These are phyloP conservation scores for Blepharisma undulans DNA, from an alignment of 169 alveolate genomes.

Conservation along the genomic window DNA sequence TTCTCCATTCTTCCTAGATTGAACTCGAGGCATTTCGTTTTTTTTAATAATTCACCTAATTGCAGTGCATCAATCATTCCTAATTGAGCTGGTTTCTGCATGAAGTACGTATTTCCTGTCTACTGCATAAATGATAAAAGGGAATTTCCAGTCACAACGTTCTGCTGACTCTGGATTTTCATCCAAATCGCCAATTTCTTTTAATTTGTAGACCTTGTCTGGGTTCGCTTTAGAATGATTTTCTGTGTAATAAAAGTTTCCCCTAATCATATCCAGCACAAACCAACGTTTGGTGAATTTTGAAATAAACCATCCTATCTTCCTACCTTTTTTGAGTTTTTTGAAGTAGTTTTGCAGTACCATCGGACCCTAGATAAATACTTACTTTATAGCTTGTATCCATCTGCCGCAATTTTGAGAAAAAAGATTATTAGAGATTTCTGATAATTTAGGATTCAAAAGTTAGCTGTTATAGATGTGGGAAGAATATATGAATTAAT, in stretches of 20 bases:
- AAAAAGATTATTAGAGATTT: neutral
- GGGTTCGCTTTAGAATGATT: neutral
- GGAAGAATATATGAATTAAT: no score
- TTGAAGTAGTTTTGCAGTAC: neutral
- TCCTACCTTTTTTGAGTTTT: neutral
- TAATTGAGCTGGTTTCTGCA: neutral
- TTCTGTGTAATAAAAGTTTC: neutral
- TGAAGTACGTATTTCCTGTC: slow-evolving; percentile 1
- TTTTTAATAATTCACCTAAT: neutral
- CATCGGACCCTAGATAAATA: neutral
- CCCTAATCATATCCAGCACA: neutral
- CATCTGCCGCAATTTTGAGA: neutral
- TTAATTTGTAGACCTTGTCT: neutral
- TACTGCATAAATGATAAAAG: neutral
- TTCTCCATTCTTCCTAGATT: neutral
- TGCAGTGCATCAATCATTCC: slow-evolving; percentile 11
- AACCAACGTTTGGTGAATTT: slow-evolving; percentile 24
- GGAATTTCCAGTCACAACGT: neutral
- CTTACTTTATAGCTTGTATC: neutral
- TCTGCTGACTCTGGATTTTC: neutral
- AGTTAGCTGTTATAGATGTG: neutral
- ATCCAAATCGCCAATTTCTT: neutral
- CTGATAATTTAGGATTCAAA: neutral
- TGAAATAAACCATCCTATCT: neutral
- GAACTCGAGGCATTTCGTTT: neutral